Conservation (phyloP, 441 rosid genomes). For the Adansonia gregorii region DNA sequence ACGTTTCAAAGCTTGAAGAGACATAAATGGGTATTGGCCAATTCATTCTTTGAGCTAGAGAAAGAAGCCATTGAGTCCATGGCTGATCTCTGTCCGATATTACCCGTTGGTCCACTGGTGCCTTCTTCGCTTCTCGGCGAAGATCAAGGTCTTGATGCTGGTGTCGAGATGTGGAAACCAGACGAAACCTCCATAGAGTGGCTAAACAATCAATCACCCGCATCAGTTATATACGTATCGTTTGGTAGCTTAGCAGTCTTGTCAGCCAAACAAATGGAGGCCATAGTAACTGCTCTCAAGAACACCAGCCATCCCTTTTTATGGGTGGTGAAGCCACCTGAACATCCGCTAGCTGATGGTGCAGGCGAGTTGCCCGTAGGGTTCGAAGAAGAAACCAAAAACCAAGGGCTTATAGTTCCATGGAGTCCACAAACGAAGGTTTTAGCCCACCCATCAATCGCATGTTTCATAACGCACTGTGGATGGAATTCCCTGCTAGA, state of each 20-base stretch:
- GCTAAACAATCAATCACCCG: slow-evolving; percentile 45
- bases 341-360: slow-evolving; percentile 37
- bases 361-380: slow-evolving; percentile 33
- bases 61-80: slow-evolving; percentile 38
- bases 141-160: slow-evolving; percentile 26
- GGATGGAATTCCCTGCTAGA: slow-evolving; percentile 45
- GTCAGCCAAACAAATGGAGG: slow-evolving; percentile 49
- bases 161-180: slow-evolving; percentile 24
- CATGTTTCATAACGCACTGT: slow-evolving; percentile 46
- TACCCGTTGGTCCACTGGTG: slow-evolving; percentile 43
- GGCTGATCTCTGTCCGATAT: slow-evolving; percentile 31
- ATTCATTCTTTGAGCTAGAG: slow-evolving; percentile 50
- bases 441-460: slow-evolving; percentile 38
- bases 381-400: slow-evolving; percentile 32
- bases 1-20: slow-evolving; percentile 38
- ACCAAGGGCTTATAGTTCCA: slow-evolving; percentile 46
- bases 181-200: slow-evolving; percentile 42
- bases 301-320: slow-evolving; percentile 35
- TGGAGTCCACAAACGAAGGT: slow-evolving; percentile 67
- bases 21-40: slow-evolving; percentile 45
- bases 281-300: slow-evolving; percentile 48
- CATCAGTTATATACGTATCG: slow-evolving; percentile 62
- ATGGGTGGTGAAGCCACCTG: slow-evolving; percentile 56
- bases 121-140: slow-evolving; percentile 42
- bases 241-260: slow-evolving; percentile 53